Evolutionary conservation across 2,329 filamentous ascomycete genomes (phyloP).

Genomic region (Coniochaeta prunicola): DNA sequence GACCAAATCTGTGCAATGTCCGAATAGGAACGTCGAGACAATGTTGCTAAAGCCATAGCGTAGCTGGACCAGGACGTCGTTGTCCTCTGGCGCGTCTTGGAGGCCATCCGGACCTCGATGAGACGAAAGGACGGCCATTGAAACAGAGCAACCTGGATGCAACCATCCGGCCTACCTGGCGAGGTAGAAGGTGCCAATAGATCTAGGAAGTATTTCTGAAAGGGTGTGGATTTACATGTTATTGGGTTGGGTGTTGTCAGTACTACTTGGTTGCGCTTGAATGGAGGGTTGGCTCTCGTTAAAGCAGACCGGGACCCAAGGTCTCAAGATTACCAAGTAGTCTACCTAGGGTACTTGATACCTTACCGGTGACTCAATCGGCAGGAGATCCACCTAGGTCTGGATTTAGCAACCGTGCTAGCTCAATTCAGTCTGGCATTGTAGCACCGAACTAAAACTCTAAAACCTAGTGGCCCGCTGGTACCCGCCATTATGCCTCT

Average conservation of each 20-base stretch:
- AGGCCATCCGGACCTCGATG: neutral
- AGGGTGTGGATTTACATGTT: too few species aligned
- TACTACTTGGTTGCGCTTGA: too few species aligned
- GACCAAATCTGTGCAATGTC: slow-evolving; percentile 18
- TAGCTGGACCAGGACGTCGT: neutral
- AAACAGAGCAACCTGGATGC: neutral
- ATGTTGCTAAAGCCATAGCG: slow-evolving; percentile 20
- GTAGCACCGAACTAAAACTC: neutral
- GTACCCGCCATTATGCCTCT: too few species aligned
- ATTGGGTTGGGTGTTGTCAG: too few species aligned
- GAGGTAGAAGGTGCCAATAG: too few species aligned
- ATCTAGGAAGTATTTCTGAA: too few species aligned
- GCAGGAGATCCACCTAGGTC: neutral
- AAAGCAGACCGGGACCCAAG: too few species aligned
- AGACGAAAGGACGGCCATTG: neutral
- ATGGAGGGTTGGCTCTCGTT: too few species aligned
- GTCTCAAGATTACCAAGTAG: too few species aligned
- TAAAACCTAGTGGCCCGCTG: neutral
- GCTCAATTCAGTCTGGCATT: too few species aligned
- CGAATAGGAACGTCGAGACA: slow-evolving; percentile 21
- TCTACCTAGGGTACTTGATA: too few species aligned
- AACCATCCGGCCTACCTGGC: too few species aligned
- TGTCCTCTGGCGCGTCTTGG: neutral
- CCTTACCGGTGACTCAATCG: neutral
- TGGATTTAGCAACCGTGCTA: neutral